Conservation (phyloP, 1,284 basidiomycete genomes). For the Ceratobasidium sp. region DNA sequence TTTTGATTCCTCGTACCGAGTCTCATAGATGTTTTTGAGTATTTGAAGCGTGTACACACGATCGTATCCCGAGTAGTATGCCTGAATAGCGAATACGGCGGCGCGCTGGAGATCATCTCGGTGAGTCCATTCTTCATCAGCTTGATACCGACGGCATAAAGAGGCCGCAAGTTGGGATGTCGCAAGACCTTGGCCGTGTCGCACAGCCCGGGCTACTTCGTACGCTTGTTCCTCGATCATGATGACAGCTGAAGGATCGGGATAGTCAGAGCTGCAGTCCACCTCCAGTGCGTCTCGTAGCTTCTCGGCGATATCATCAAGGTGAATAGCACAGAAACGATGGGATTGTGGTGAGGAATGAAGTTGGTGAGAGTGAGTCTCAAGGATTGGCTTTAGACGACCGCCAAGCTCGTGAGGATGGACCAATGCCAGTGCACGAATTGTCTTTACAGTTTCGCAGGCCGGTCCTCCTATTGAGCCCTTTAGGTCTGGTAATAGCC, state of each 20-base stretch:
- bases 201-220: background rate
- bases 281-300: background rate
- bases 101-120: background rate
- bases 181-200: background rate
- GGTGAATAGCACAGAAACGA: background rate
- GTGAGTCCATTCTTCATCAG: background rate
- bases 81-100: background rate
- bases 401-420: no score
- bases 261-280: background rate
- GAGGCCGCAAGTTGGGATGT: background rate
- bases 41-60: background rate
- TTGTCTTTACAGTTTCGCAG: no score
- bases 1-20: no score
- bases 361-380: no score
- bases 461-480: no score
- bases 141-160: background rate
- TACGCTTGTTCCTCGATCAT: background rate
- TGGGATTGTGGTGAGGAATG: background rate
- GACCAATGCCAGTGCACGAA: no score
- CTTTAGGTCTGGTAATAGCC: no score
- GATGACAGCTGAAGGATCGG: background rate
- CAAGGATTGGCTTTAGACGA: constrained; percentile 4
- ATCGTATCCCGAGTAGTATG: background rate
- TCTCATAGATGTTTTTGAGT: background rate
- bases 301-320: background rate